Conservation (phyloP, 2,329 filamentous ascomycete genomes). For the Penicillium digitatum region DNA sequence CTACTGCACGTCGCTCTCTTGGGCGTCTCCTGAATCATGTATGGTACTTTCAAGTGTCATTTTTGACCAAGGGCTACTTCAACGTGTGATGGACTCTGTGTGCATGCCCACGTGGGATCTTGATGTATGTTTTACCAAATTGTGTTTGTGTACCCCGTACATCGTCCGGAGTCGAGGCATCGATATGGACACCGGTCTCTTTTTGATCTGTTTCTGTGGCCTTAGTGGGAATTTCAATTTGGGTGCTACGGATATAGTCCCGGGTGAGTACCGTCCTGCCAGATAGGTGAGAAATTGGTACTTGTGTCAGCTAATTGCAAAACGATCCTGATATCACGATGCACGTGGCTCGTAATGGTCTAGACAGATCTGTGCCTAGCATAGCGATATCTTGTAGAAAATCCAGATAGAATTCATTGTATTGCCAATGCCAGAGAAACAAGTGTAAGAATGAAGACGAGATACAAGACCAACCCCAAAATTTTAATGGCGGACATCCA, state of each 20-base stretch:
- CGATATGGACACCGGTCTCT: not conserved
- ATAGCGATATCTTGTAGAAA: not conserved
- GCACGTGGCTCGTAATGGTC: not conserved
- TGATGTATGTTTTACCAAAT: not conserved
- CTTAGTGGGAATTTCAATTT: not conserved
- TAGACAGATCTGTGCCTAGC: not conserved
- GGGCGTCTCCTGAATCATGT: not conserved
- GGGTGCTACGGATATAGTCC: not conserved
- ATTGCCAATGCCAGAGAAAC: not conserved
- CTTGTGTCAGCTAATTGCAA: not conserved
- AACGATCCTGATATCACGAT: not conserved
- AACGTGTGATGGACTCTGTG: not conserved
- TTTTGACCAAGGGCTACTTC: not conserved
- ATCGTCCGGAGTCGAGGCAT: too few species aligned
- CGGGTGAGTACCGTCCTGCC: not conserved
- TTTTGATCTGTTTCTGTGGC: not conserved
- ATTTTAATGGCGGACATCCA: not conserved
- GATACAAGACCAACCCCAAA: not conserved
- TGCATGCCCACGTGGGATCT: not conserved
- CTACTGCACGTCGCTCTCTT: slow-evolving; percentile 16
- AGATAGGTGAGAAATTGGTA: not conserved
- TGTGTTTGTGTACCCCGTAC: not conserved
- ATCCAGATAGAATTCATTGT: not conserved
- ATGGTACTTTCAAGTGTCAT: not conserved
- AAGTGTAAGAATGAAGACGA: not conserved